phyloP scores from a whole-genome alignment of 176 grass and related monocot species.

The Raddia distichophylla region DNA sequence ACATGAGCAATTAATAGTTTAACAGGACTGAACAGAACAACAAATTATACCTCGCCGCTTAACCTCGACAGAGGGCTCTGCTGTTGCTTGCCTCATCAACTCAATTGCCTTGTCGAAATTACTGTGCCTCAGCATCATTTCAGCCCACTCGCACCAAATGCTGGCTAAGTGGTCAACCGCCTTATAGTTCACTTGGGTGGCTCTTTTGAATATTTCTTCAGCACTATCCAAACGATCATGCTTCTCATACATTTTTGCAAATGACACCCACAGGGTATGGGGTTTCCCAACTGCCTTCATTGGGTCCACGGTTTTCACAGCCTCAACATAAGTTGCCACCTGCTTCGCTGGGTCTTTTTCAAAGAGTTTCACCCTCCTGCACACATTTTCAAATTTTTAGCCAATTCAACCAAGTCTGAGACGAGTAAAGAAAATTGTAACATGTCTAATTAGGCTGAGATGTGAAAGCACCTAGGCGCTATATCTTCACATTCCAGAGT shows the following conservation, averaged over 20 bases:
- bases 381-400: constrained; percentile 43
- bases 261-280: constrained; percentile 79
- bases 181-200: constrained; percentile 82
- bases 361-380: constrained; percentile 86
- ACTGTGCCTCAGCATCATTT: constrained; percentile 72
- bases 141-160: constrained; percentile 90
- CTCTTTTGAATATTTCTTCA: constrained; percentile 70
- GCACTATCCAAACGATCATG: constrained; percentile 77
- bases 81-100: constrained; percentile 76
- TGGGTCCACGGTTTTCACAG: constrained; percentile 85
- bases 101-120: constrained; percentile 76
- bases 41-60: constrained; percentile 74
- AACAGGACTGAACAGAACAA: constrained; percentile 8
- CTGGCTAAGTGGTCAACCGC: constrained; percentile 69
- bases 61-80: constrained; percentile 79
- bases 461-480: not conserved
- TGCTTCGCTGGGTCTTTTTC: constrained; percentile 70
- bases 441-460: not conserved
- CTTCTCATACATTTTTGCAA: constrained; percentile 86
- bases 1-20: constrained; percentile 31
- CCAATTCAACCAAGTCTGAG: constrained; percentile 19
- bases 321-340: constrained; percentile 78
- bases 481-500: not conserved
- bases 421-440: not conserved
- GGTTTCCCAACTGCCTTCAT: constrained; percentile 91